Evolutionary conservation across 2,329 filamentous ascomycete genomes (phyloP), one percentile per base, ranked within the genome.

Genomic region (Neonectria faginata): DNA sequence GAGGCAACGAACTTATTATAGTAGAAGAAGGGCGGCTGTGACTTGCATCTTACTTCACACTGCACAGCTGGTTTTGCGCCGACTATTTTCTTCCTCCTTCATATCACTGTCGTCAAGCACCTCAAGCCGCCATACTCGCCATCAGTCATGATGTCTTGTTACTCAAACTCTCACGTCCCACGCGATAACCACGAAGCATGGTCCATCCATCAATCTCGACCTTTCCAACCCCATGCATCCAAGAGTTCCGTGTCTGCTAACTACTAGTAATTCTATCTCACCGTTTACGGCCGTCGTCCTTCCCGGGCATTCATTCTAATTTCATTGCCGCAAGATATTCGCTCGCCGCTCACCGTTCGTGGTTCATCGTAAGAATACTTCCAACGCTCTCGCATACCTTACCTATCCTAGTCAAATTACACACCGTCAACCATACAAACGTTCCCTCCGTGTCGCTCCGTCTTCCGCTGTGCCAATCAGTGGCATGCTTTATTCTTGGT

Each of bases 401-500:
- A 56, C 51, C 56, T 50, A 60, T 48, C 44, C 36, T 56, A 50
- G 48, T 45, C 27, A 44, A 50, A 22, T 44, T 45, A 11, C 56
- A 27, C 8, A 47, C 42, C 45, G 18, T 42, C 36, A 14, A 27
- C 25, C 25, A 12, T 54, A 20, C 20, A 56, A 41, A 53, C 33
- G 18, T 50, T 60, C 44, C 29, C 25, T 51, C 33, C 47, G 50
- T 31, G 44, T 39, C 36, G 16, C 36, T 25, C 29, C 29, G 29
- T 48, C 31, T 8, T 36, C n/a, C 31, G 42, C 58, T 42, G 54
- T 63, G 56, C 67, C 65, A 67, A 68, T 68, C 67, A 65, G 45
- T 51, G 51, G 16, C 54, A 47, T 51, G 45, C 51, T 39, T 39
- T 51, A 31, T 60, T 54, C 47, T 70, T 51, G 64, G 58, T 65